Evolutionary conservation across 75 land plant genomes (phyloP), one percentile per base, ranked within the genome.

Genomic region (Cupressus sempervirens): DNA sequence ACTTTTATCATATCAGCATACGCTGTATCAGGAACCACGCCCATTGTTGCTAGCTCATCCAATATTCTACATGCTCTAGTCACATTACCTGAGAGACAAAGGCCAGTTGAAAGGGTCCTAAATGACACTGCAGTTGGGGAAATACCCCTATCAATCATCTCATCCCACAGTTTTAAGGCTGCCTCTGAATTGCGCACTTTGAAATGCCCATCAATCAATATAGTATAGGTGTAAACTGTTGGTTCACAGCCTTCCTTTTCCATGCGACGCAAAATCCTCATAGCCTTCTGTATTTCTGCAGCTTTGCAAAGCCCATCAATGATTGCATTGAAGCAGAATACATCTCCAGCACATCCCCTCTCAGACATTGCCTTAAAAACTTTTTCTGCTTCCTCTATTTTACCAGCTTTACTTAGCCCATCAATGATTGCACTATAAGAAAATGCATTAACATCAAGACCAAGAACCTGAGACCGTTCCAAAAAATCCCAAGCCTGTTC

Each of bases 371-470:
- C 99, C 76, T 86, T 87, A 85, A 95, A 97, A 38, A 95, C 87
- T 11, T 90, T 83, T 81, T 94, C 91, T 58, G 99, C 97, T 58
- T 95, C 95, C 68, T 91, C 90, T 8, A 94, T 89, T 87, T 90
- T 91, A 45, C 98, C 99, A 34, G 88, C 88, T 81, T 97, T 93
- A n/a, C 99, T 94, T n/a, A 97, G 83, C 14, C 97, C 99, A 88
- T 95, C 98, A 88, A 97, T 95, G 23, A 97, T 90, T 30, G 93
- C 88, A 70, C 93, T 87, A 84, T 93, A 96, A 50, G 94, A 82
- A 75, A 93, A 85, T 5, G 91, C 89, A 87, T 92, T 93, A 1
- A 91, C 83, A n/a, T 68, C 62, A 3, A 91, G 74, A 13, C 85
- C 89, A 23, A 83, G 84, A 4, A 84, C 83, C 79, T 85, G 87